These are phyloP conservation scores for Heliamphora exappendiculata DNA, from an alignment of 148 eudicot species.

Conservation along the genomic window DNA sequence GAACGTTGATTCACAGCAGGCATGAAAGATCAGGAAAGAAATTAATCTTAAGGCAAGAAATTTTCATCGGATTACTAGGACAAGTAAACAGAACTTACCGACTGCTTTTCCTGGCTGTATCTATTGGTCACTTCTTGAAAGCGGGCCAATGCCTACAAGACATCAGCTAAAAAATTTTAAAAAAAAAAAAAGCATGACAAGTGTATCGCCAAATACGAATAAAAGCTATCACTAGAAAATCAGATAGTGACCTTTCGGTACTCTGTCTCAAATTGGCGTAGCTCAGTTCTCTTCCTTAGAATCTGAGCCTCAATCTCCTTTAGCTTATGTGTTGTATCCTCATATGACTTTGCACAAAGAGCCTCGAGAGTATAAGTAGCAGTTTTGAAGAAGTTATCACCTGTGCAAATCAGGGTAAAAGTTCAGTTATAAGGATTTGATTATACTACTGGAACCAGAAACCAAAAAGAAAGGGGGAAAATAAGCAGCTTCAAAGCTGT, in stretches of 20 bases:
- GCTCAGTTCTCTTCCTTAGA: conserved; percentile 63
- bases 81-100: conserved; percentile 49
- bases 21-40: background rate
- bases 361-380: conserved; percentile 88
- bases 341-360: conserved; percentile 75
- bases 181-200: too few relatives aligned
- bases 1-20: background rate
- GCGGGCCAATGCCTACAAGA: conserved; percentile 77
- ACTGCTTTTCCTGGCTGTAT: conserved; percentile 88
- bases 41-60: background rate
- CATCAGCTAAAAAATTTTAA: background rate
- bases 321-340: conserved; percentile 52
- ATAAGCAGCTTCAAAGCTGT: conserved; percentile 10
- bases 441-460: background rate
- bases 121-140: conserved; percentile 91
- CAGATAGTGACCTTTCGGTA: conserved; percentile 65
- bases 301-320: conserved; percentile 64
- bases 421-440: background rate
- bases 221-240: background rate
- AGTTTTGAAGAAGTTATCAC: conserved; percentile 96
- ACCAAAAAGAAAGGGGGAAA: conserved; percentile 1
- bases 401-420: conserved; percentile 27
- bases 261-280: conserved; percentile 93
- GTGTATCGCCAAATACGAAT: background rate
- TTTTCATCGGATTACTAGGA: background rate